A percentile compares a stretch with the other conserved stretches of the same genome.
Conservation (phyloP, 2,329 filamentous ascomycete species). For the Claviceps sp. region DNA sequence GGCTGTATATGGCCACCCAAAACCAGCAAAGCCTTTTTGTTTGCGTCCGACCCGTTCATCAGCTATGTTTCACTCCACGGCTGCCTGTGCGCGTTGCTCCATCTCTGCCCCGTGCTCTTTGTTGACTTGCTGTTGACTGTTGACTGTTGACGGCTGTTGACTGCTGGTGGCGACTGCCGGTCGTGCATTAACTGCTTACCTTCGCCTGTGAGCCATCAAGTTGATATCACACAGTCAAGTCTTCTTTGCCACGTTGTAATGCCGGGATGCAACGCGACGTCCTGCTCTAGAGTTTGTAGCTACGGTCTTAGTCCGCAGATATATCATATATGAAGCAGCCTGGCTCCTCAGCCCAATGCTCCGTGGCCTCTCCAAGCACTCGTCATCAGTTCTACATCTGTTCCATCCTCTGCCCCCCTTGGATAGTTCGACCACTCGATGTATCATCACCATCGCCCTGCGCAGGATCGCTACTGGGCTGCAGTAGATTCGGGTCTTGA, state of each 20-base stretch:
- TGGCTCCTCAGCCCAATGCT: not conserved
- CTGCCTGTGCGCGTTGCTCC: not conserved
- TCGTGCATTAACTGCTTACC: too few species aligned
- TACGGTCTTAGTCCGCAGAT: not conserved
- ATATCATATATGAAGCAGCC: not conserved
- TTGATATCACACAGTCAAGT: not conserved
- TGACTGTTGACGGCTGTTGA: not conserved
- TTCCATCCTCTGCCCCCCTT: not conserved
- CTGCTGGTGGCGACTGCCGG: not conserved
- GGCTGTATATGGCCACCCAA: not conserved
- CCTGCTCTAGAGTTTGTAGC: not conserved
- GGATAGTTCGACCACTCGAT: conserved; percentile 6
- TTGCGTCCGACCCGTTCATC: not conserved
- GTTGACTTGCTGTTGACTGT: not conserved
- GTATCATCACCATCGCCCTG: conserved; percentile 6
- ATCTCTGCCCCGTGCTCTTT: not conserved
- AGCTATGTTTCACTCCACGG: not conserved
- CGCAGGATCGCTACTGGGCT: conserved; percentile 17
- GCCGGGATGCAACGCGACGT: not conserved
- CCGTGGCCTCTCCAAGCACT: not conserved
- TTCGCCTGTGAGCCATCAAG: not conserved
- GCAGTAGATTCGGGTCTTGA: conserved; percentile 10
- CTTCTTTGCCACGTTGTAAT: not conserved
- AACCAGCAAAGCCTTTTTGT: conserved; percentile 3
- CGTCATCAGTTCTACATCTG: not conserved